Percentiles rank a stretch among this genome's conserved stretches.
Evolutionary conservation across 257 asterid genomes (phyloP).

Genomic region (Rehmannia glutinosa): DNA sequence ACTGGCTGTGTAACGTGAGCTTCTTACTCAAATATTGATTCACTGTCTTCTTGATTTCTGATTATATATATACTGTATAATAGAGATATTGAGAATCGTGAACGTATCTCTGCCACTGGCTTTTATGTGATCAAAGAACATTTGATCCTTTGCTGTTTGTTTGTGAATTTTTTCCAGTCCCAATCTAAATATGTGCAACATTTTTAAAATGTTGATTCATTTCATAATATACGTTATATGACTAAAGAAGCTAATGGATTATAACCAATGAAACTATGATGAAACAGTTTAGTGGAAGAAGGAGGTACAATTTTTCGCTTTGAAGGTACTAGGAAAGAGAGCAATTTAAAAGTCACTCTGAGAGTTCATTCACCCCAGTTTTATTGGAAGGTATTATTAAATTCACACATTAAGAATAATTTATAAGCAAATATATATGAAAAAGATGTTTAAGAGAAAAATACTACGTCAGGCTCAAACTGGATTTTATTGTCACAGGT

Average conservation of each 20-base stretch:
- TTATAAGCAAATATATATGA: background rate
- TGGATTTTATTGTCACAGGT: conserved; percentile 27
- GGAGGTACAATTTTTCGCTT: conserved; percentile 62
- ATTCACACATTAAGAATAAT: too few relatives aligned
- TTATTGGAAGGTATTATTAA: conserved; percentile 60
- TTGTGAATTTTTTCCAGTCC: too few relatives aligned
- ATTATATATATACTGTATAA: too few relatives aligned
- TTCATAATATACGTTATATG: too few relatives aligned
- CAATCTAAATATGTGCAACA: too few relatives aligned
- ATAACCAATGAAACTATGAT: background rate
- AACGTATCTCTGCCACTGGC: too few relatives aligned
- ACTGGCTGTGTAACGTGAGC: conserved; percentile 63
- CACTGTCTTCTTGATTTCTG: background rate
- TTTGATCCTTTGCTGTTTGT: too few relatives aligned
- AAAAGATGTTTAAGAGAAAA: too few relatives aligned
- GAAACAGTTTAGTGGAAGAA: conserved; percentile 61
- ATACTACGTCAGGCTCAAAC: background rate
- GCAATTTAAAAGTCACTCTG: conserved; percentile 40
- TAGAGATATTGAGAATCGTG: too few relatives aligned
- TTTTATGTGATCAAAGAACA: too few relatives aligned
- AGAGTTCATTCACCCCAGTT: conserved; percentile 65
- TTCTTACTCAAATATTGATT: background rate
- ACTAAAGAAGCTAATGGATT: background rate
- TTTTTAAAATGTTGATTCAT: too few relatives aligned
- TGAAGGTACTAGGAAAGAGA: conserved; percentile 38